Evolutionary conservation across 140 eudicot species (phyloP).

Genomic region (Erigeron philadelphicus): DNA sequence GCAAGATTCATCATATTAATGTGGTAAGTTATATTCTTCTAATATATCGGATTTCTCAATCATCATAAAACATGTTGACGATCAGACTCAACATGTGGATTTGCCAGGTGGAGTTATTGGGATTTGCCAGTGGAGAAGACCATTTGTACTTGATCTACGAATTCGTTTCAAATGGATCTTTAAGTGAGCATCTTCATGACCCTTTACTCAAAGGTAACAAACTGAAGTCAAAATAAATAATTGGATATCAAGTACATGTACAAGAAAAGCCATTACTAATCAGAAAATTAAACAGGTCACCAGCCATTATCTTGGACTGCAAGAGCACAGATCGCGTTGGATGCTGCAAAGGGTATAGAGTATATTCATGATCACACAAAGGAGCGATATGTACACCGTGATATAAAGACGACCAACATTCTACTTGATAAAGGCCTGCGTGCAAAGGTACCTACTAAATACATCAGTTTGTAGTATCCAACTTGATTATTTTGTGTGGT

Average conservation of each 20-base stretch:
- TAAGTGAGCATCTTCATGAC: slow-evolving; percentile 79
- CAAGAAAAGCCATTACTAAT: slow-evolving; percentile 13
- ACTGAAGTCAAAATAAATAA: slow-evolving; percentile 3
- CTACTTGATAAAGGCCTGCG: slow-evolving; percentile 65
- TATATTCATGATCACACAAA: slow-evolving; percentile 87
- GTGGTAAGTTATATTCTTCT: slow-evolving; percentile 48
- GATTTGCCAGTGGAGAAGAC: slow-evolving; percentile 77
- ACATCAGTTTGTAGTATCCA: background rate
- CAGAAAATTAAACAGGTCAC: slow-evolving; percentile 49
- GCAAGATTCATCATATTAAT: slow-evolving; percentile 78
- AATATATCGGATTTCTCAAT: background rate
- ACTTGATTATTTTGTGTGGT: background rate
- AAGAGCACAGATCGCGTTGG: slow-evolving; percentile 67
- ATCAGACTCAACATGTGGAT: background rate
- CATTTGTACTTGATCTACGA: slow-evolving; percentile 74
- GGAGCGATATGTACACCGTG: slow-evolving; percentile 78
- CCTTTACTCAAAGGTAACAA: slow-evolving; percentile 64
- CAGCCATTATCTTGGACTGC: slow-evolving; percentile 89
- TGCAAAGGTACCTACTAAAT: slow-evolving; percentile 60
- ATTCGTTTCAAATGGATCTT: slow-evolving; percentile 69
- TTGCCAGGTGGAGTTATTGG: slow-evolving; percentile 71
- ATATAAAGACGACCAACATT: slow-evolving; percentile 75
- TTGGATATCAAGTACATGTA: background rate
- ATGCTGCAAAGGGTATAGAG: slow-evolving; percentile 87
- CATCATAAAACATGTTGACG: background rate